These are phyloP conservation scores for Lasiosphaeria ovina DNA, from an alignment of 495 filamentous ascomycete species.

Conservation along the genomic window DNA sequence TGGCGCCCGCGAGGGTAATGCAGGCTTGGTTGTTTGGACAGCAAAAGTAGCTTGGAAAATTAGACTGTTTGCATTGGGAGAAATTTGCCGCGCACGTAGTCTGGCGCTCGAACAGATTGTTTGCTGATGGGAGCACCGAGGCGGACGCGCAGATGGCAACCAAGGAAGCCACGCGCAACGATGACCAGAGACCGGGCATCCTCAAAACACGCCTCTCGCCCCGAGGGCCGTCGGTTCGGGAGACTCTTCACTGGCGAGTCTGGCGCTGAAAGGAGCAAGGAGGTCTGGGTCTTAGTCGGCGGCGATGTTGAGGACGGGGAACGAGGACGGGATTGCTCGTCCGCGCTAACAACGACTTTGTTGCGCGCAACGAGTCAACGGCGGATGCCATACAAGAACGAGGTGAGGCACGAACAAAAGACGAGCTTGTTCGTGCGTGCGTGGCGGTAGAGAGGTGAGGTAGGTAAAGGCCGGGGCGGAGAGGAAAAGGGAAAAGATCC, in stretches of 20 bases:
- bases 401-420: neutral
- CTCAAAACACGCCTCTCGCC: neutral
- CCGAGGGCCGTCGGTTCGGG: neutral
- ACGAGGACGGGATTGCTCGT: neutral
- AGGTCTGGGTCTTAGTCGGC: neutral
- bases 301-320: neutral
- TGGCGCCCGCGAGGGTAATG: constrained; percentile 60
- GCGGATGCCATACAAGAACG: neutral
- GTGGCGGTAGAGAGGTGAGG: neutral
- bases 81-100: constrained; percentile 32
- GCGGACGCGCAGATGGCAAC: constrained; percentile 29
- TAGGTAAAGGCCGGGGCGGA: neutral
- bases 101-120: constrained; percentile 35
- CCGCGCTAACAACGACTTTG: neutral
- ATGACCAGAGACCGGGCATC: constrained; percentile 17
- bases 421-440: neutral
- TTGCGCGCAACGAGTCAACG: neutral
- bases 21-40: constrained; percentile 65
- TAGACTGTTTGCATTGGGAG: constrained; percentile 48
- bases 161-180: constrained; percentile 30
- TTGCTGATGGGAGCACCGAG: constrained; percentile 28
- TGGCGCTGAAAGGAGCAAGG: neutral
- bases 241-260: neutral
- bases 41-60: constrained; percentile 71
- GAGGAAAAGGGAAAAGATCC: neutral